phyloP scores from a whole-genome alignment of 2,329 filamentous ascomycete species.

The Hypoxylon sp. region DNA sequence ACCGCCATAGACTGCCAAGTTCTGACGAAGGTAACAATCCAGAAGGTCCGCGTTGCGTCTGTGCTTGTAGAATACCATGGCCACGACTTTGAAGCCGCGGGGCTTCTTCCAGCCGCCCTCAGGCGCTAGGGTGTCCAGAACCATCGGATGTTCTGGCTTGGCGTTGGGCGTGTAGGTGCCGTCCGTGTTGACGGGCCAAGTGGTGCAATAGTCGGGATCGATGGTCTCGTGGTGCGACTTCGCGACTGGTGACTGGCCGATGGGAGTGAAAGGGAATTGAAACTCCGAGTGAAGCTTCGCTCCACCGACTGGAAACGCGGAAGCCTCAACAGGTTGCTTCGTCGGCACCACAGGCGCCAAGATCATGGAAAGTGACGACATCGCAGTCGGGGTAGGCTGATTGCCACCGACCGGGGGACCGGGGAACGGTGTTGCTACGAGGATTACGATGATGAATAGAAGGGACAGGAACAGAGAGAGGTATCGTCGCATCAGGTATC shows the following conservation, averaged over 20 bases:
- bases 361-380: too few relatives aligned
- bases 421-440: constrained; percentile 2
- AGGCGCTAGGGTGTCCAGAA: constrained; percentile 44
- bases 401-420: not conserved
- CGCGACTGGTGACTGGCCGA: too few relatives aligned
- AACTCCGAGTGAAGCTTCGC: too few relatives aligned
- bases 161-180: constrained; percentile 11
- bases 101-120: constrained; percentile 48
- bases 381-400: too few relatives aligned
- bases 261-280: too few relatives aligned
- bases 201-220: constrained; percentile 20
- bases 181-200: constrained; percentile 31
- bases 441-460: not conserved
- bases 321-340: too few relatives aligned
- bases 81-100: constrained; percentile 54
- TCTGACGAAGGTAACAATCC: constrained; percentile 60
- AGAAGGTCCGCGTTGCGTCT: constrained; percentile 59
- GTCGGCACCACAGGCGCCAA: too few relatives aligned
- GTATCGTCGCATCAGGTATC: constrained; percentile 8
- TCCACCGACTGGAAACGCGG: too few relatives aligned
- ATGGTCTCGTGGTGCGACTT: not conserved
- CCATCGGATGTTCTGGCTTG: not conserved
- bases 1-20: constrained; percentile 59
- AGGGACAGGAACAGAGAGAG: constrained; percentile 12
- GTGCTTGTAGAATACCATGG: constrained; percentile 61